Conservation (phyloP, 2,329 filamentous ascomycete species). For the Fusarium tricinctum region DNA sequence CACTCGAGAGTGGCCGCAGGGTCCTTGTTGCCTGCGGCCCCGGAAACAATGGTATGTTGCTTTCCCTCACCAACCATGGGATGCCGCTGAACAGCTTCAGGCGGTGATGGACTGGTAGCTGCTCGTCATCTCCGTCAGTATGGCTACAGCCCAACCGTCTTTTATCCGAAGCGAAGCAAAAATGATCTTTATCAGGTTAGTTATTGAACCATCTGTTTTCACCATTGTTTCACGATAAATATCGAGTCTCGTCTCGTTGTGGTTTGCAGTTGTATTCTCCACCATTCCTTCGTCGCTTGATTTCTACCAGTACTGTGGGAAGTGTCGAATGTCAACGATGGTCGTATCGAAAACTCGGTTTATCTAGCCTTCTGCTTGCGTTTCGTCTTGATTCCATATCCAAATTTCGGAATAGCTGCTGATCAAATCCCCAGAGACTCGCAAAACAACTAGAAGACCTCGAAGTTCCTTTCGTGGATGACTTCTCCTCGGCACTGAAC, state of each 20-base stretch:
- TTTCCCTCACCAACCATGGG: neutral
- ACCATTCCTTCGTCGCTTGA: slow-evolving; percentile 35
- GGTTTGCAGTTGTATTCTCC: slow-evolving; percentile 40
- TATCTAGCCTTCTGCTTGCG: slow-evolving; percentile 15
- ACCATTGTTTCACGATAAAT: neutral
- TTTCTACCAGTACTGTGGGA: slow-evolving; percentile 33
- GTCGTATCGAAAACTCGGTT: slow-evolving; percentile 13
- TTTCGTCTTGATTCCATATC: slow-evolving; percentile 19
- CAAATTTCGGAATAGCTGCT: slow-evolving; percentile 43
- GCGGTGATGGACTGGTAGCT: slow-evolving; percentile 94
- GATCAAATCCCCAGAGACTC: slow-evolving; percentile 72
- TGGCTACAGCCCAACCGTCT: slow-evolving; percentile 89
- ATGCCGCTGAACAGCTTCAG: slow-evolving; percentile 51
- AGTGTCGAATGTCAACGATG: slow-evolving; percentile 25
- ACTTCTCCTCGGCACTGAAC: slow-evolving; percentile 77
- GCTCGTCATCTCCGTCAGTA: slow-evolving; percentile 93
- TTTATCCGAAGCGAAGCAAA: slow-evolving; percentile 93
- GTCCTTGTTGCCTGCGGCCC: slow-evolving; percentile 94
- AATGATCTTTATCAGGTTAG: slow-evolving; percentile 88
- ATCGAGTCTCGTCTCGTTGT: neutral
- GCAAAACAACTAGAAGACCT: slow-evolving; percentile 88
- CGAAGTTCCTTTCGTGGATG: slow-evolving; percentile 83
- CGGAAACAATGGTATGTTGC: slow-evolving; percentile 72
- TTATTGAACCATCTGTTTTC: slow-evolving; percentile 52
- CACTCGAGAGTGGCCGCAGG: slow-evolving; percentile 76